Conservation (phyloP, 2,329 filamentous ascomycete species). For the Trichoderma harzianum region DNA sequence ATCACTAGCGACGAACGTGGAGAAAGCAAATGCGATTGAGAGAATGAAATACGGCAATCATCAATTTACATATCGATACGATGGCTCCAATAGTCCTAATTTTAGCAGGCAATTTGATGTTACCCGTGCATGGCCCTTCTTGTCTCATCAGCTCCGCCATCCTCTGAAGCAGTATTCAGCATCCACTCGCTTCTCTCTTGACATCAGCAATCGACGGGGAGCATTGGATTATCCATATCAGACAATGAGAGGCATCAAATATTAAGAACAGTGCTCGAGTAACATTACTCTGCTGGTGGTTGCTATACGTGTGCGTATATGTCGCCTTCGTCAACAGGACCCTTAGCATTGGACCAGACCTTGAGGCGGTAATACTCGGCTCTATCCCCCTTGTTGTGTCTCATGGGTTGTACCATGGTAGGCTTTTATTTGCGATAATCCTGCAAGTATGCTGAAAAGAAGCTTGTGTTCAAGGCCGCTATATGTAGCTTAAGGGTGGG, state of each 20-base stretch:
- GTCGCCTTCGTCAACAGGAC: background rate
- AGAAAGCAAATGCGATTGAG: no score
- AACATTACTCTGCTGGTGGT: background rate
- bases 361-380: background rate
- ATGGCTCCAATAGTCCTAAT: background rate
- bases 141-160: background rate
- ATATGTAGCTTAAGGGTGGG: background rate
- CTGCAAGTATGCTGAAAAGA: background rate
- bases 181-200: background rate
- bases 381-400: background rate
- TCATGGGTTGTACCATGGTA: background rate
- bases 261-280: background rate
- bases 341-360: background rate
- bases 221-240: background rate
- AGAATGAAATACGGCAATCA: no score
- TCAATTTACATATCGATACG: background rate
- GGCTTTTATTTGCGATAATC: background rate
- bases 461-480: background rate
- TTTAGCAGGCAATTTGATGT: background rate
- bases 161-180: background rate
- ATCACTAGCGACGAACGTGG: no score
- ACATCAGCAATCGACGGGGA: background rate
- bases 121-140: background rate
- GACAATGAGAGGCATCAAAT: no score
- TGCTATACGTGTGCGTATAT: background rate